Percentiles rank a stretch among this genome's conserved stretches.
Evolutionary conservation across 768 basidiomycete genomes (phyloP).

Genomic region (Suillus luteus): DNA sequence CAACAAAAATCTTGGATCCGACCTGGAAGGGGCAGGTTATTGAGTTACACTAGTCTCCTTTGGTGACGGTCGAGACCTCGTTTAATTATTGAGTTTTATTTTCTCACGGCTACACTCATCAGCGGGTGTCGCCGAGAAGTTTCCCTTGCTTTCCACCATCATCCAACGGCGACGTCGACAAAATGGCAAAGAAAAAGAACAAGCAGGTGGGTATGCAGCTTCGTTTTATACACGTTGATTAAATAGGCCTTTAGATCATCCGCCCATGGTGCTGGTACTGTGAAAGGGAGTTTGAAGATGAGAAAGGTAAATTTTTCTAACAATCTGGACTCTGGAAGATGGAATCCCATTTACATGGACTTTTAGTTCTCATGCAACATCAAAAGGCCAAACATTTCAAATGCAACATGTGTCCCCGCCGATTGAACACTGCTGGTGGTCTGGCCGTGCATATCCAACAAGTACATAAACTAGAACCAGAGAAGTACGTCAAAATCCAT

Average conservation of each 20-base stretch:
- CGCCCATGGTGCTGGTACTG: conserved; percentile 99
- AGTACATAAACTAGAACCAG: conserved; percentile 98
- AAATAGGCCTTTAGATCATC: conserved; percentile 53
- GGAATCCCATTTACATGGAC: conserved; percentile 6
- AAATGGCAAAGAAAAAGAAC: conserved; percentile 58
- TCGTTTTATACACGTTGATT: background rate
- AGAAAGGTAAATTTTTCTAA: conserved; percentile 70
- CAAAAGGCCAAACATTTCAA: conserved; percentile 99
- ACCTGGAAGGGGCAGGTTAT: background rate
- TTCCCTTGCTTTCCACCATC: conserved; percentile 18
- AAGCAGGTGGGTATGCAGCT: conserved; percentile 41
- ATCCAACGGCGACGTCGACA: conserved; percentile 9
- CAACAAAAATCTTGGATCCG: background rate
- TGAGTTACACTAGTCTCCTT: background rate
- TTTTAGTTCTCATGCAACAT: conserved; percentile 93
- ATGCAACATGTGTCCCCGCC: conserved; percentile 92
- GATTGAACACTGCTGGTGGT: conserved; percentile 96
- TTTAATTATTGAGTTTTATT: background rate
- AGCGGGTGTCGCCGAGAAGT: conserved; percentile 16
- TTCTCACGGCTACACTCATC: conserved; percentile 23
- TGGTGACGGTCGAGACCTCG: background rate
- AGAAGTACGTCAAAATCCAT: conserved; percentile 44
- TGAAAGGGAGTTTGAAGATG: conserved; percentile 99
- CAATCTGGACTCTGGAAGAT: background rate
- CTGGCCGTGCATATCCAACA: conserved; percentile 98